A percentile compares a stretch with the other conserved stretches of the same genome.
Evolutionary conservation across 169 alveolate species (phyloP).

Genomic region (Perkinsus olseni): DNA sequence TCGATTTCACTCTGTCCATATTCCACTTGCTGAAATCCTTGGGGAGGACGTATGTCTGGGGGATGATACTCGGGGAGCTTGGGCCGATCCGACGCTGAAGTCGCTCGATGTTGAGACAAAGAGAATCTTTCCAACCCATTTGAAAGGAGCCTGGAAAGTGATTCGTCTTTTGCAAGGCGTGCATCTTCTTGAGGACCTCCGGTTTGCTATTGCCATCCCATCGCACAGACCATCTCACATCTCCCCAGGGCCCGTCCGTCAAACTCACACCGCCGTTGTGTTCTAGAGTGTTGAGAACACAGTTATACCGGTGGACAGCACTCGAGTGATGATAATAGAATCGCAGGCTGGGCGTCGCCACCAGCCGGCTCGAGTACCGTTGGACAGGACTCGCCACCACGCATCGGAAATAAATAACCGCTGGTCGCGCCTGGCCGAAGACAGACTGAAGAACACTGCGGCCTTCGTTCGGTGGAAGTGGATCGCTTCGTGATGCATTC

Average conservation of each 20-base stretch:
- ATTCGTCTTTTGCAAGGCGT: constrained; percentile 43
- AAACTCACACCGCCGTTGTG: neutral
- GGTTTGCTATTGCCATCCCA: constrained; percentile 7
- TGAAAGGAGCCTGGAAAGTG: constrained; percentile 57
- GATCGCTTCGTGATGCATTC: too few species aligned
- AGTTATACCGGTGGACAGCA: neutral
- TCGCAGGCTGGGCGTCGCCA: neutral
- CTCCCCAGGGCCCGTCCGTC: neutral
- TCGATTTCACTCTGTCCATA: constrained; percentile 26
- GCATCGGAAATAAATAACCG: neutral
- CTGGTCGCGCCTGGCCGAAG: neutral
- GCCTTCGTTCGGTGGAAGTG: neutral
- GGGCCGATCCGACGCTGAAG: constrained; percentile 50
- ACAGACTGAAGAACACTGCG: neutral
- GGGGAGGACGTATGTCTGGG: constrained; percentile 68
- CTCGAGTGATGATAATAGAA: neutral
- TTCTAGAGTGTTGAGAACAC: neutral
- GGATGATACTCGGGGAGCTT: constrained; percentile 54
- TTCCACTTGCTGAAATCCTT: constrained; percentile 44
- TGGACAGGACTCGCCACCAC: neutral
- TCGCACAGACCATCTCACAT: neutral
- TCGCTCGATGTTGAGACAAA: constrained; percentile 54
- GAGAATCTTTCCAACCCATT: constrained; percentile 59
- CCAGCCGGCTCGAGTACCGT: neutral
- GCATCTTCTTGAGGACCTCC: constrained; percentile 29